Base-by-base conservation (phyloP, 148 eudicot species). In the Mesembryanthemum crystallinum region DNA sequence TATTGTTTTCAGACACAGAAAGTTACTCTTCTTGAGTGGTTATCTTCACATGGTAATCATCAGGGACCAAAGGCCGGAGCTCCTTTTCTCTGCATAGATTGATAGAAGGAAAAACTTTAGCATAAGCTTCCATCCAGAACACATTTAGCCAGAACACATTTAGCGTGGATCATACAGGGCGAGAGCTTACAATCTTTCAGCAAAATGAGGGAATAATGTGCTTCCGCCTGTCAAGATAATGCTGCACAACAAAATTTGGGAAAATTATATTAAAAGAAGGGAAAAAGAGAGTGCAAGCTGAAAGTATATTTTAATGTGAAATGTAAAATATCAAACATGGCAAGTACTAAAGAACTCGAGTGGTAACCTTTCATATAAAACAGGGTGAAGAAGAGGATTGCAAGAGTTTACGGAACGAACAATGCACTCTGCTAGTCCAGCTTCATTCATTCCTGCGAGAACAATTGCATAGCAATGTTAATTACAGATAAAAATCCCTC, bases 141-240 rank as follows among this genome's bases (percentile, higher is more conserved):
- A 23, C 49, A 13, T 51, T 43, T 20, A 43, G 39, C 39, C n/a
- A 66, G 60, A 23, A 42, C 24, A 21, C 55, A 29, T 32, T 21
- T 5, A 8, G 32, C 7, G 21, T 64, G 43, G n/a, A 10, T 67
- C 51, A 67, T 47, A 9, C 1, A 71, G 54, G 67, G 69, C 35
- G 4, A 77, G 62, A 75, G n/a, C 94, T 92, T 91, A 95, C 99
- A 91, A 80, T 92, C 99, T 88, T 85, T 91, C 85, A 71, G 94
- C 87, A 84, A 95, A 95, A 60, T 87, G 86, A 81, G 99, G 98
- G 81, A 95, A 95, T 82, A 88, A 74, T 69, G 98, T 87, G 88
- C 88, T 90, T 77, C 99, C 99, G 67, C 99, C 99, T 23, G 97
- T 95, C 89, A 95, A 86, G 37, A 95, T 95, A 67, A 95, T 92